Conservation (phyloP, 2,329 filamentous ascomycete genomes). For the Aaosphaeria pasadenensis region DNA sequence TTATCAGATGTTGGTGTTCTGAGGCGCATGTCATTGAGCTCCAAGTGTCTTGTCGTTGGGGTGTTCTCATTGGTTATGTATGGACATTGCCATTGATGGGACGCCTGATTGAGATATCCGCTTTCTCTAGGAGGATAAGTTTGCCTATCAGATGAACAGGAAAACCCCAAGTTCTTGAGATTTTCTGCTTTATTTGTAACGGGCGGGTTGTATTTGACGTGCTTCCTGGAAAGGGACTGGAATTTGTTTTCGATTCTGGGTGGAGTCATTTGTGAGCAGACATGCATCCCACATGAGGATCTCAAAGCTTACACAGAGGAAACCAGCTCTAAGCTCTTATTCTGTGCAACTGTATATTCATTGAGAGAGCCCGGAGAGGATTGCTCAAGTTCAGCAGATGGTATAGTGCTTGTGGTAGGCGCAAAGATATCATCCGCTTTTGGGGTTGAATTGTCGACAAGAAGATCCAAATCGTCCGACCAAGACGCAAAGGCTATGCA, state of each 20-base stretch:
- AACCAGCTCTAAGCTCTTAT: too few species aligned
- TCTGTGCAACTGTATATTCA: not conserved
- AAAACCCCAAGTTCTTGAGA: too few species aligned
- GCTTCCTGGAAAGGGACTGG: too few species aligned
- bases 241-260: too few species aligned
- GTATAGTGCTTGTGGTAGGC: not conserved
- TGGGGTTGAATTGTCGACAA: constrained; percentile 3
- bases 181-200: too few species aligned
- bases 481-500: constrained; percentile 16
- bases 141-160: too few species aligned
- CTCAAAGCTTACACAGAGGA: too few species aligned
- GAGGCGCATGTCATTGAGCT: not conserved
- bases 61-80: constrained; percentile 4
- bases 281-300: too few species aligned
- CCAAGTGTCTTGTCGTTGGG: not conserved
- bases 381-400: not conserved
- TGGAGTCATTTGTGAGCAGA: too few species aligned
- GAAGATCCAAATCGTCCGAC: constrained; percentile 26
- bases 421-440: not conserved
- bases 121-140: constrained; percentile 2
- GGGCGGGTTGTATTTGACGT: too few species aligned
- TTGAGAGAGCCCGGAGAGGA: not conserved
- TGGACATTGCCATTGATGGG: not conserved
- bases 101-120: not conserved
- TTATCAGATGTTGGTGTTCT: not conserved